A percentile compares a stretch with the other conserved stretches of the same genome.
phyloP scores from a whole-genome alignment of 2,329 filamentous ascomycete species.

The Fusarium tricinctum region DNA sequence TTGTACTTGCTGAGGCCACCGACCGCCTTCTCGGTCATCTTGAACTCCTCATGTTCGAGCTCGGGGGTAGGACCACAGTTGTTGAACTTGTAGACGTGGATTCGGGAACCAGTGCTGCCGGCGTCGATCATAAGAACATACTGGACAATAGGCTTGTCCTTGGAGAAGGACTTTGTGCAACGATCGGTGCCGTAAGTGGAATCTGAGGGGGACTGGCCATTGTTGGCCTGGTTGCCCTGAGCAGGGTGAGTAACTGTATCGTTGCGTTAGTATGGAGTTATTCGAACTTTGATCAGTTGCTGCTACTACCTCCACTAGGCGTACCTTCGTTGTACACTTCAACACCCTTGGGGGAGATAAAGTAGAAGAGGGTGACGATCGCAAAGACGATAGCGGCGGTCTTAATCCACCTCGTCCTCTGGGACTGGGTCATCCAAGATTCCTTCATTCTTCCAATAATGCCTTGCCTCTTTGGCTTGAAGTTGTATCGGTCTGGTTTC shows the following conservation, averaged over 20 bases:
- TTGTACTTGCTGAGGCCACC: constrained; percentile 91
- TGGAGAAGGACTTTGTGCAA: constrained; percentile 86
- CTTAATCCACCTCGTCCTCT: constrained; percentile 75
- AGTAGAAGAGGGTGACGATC: constrained; percentile 73
- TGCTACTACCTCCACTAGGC: constrained; percentile 35
- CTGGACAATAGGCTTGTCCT: constrained; percentile 93
- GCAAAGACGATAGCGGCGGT: constrained; percentile 73
- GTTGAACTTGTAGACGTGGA: constrained; percentile 99
- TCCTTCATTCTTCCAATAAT: constrained; percentile 69
- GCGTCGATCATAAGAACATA: constrained; percentile 99
- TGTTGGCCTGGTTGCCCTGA: constrained; percentile 26
- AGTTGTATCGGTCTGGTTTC: constrained; percentile 72
- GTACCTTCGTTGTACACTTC: constrained; percentile 65
- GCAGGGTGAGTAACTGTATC: constrained; percentile 46
- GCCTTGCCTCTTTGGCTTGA: constrained; percentile 61
- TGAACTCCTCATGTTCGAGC: constrained; percentile 91
- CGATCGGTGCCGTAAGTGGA: constrained; percentile 75
- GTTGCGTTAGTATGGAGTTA: constrained; percentile 21
- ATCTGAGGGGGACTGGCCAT: constrained; percentile 70
- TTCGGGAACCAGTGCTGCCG: constrained; percentile 95
- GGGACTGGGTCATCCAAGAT: constrained; percentile 73
- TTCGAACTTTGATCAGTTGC: neutral
- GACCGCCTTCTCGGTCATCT: constrained; percentile 89
- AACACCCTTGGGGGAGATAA: constrained; percentile 71
- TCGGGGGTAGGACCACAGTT: constrained; percentile 97